Conservation (phyloP, 1,284 basidiomycete genomes). For the Sphaerobolus stellatus region DNA sequence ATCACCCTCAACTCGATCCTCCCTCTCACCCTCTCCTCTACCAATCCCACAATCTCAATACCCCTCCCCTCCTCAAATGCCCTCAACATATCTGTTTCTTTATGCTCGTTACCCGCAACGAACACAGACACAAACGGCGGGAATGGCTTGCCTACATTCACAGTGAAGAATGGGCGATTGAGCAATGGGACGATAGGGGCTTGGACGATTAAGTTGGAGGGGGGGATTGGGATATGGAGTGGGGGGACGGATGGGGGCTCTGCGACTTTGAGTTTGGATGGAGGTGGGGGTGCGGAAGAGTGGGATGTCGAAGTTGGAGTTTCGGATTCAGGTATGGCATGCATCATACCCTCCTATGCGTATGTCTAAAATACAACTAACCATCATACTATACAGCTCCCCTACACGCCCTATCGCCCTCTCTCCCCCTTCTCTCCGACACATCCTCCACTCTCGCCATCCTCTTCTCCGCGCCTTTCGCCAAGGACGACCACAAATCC, state of each 20-base stretch:
- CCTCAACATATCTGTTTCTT: slow-evolving; percentile 56
- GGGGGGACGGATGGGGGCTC: slow-evolving; percentile 48
- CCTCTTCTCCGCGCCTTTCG: slow-evolving; percentile 71
- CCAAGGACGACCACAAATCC: slow-evolving; percentile 28
- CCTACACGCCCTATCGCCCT: slow-evolving; percentile 44
- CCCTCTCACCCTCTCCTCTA: background rate
- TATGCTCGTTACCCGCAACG: too few species aligned
- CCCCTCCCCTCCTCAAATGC: slow-evolving; percentile 34
- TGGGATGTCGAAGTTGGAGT: slow-evolving; percentile 52
- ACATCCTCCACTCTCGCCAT: slow-evolving; percentile 73
- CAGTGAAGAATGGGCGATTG: slow-evolving; percentile 53
- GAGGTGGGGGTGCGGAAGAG: slow-evolving; percentile 28
- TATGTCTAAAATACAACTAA: slow-evolving; percentile 11
- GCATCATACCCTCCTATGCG: slow-evolving; percentile 6
- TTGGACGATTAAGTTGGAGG: slow-evolving; percentile 48
- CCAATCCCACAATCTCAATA: slow-evolving; percentile 23
- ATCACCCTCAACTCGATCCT: slow-evolving; percentile 5
- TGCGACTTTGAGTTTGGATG: slow-evolving; percentile 47
- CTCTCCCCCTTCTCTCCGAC: slow-evolving; percentile 68
- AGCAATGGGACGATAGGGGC: slow-evolving; percentile 39
- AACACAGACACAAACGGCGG: too few species aligned
- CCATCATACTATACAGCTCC: slow-evolving; percentile 32
- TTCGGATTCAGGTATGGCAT: slow-evolving; percentile 48
- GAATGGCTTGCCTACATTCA: slow-evolving; percentile 45
- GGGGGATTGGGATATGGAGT: slow-evolving; percentile 61